Evolutionary conservation across 1,284 basidiomycete genomes (phyloP), one percentile per base, ranked within the genome.

Genomic region (Marasmius oreades): DNA sequence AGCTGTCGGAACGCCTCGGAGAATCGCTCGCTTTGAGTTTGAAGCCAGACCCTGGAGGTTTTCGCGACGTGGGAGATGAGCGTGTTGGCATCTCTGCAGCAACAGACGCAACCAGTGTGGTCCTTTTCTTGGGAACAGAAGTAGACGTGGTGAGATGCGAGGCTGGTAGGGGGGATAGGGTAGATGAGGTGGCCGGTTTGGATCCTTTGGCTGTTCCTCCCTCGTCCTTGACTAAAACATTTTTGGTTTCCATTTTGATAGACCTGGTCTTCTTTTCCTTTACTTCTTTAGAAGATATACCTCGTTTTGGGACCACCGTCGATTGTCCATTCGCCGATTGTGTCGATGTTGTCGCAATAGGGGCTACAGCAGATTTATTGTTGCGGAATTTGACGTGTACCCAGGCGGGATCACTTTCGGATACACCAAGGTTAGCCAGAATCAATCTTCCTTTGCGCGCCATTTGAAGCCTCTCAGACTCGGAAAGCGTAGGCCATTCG

Each of bases 401-500:
- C 87, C 87, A 89, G 7, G 73, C 67, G 3, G 81, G 74, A 67
- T 88, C 81, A 12, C 70, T 73, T 51, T 82, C 75, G 6, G 82
- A 79, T 59, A 87, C 80, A 36, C 74, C 75, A 47, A 88, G 69
- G 7, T 65, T 66, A 26, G 67, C 70, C 62, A 85, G 76, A 2
- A 71, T 76, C 18, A 69, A 56, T 43, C 80, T 73, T 2, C 80
- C 85, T 28, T 73, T 70, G 36, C 80, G 76, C 1, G 80, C 75
- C 64, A 88, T 71, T 14, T 58, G 61, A 2, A 66, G 69, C 1
- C 79, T 75, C 46, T 83, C 80, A 1, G 69, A 51, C 18, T 79
- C 74, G 0, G 71, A 70, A 22, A 85, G 72, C 26, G 70, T 71
- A 0, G 73, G 70, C 77, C 78, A 86, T 59, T 84, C 82, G 57